Base-by-base conservation (phyloP, 2,329 filamentous ascomycete species). In the Pseudogymnoascus sp. region DNA sequence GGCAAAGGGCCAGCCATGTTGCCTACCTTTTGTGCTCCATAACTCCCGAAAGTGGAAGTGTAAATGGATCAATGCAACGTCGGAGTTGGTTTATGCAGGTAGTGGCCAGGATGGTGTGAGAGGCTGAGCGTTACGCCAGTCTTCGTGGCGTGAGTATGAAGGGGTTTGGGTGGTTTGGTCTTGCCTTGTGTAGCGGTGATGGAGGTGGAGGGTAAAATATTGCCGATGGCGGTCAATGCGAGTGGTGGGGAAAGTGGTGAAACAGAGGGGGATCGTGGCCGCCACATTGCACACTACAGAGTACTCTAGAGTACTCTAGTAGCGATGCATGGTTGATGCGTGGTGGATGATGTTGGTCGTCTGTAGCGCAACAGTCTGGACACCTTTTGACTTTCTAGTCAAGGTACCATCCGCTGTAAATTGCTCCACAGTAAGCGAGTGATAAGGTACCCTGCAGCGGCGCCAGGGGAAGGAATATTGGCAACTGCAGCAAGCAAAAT, bases 231-330 rank as follows among this genome's bases (percentile, higher is more conserved):
- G 43, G 43, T 49, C 43, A 49, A 49, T 49, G 43, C 43, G 43
- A 49, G 43, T 28, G 43, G 43, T 49, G 43, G 43, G 43, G 43
- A 49, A 49, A 9, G 43, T 49, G 43, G 43, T 49, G 43, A 49
- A 49, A 49, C 43, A 49, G 43, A 49, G 43, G 43, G 9, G 43
- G 12, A 49, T 49, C 43, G 43, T 49, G 43, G 43, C 43, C 43
- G 43, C 43, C 43, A 49, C 43, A 49, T 49, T 49, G 11, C 43
- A 49, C 5, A 23, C 43, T 49, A 23, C 3, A 49, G 43, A 43
- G 18, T 21, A 18, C 18, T 18, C 18, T 18, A 18, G 18, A 18
- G 18, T n/a, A 8, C 14, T 49, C 42, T 49, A 49, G 43, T 16
- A 23, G 43, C 23, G 43, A 49, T 49, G 23, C 43, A 49, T 49